Base-by-base conservation (phyloP, 2,329 filamentous ascomycete genomes). In the Neofusicoccum kwambonambiense region DNA sequence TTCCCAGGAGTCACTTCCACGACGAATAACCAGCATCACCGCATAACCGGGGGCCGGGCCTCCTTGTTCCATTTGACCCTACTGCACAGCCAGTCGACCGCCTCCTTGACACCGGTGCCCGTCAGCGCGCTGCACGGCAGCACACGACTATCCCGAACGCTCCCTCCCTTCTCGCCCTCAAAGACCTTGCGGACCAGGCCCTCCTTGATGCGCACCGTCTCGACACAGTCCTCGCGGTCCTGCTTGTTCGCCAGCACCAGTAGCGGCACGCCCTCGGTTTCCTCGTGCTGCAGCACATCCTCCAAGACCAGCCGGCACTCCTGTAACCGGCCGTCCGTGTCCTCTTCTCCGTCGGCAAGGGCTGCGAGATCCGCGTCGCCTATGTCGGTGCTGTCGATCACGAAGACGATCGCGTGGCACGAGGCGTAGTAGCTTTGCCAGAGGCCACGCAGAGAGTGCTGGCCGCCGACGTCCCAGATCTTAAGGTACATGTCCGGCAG, bases 31-130 rank as follows among this genome's bases (percentile, higher is more conserved):
- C n/a, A 37, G 31, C 31, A n/a, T 61, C 44, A 98, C 80, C 93
- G 86, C 93, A 97, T 97, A 61, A 96, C 89, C 1, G 95, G 95
- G 68, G 94, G 93, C 67, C 95, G 85, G 4, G 88, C 89, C 78
- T 97, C 94, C 80, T 95, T 97, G 76, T 98, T 98, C 92, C 95
- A 98, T 78, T 92, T 93, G 34, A 98, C 92, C 67, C 95, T 84
- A 70, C 89, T 94, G 74, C 92, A 88, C 66, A 99, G 83, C 95
- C 95, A 99, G 74, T 98, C 95, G n/a, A 99, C 90, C 0, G 95
- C 94, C 81, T 98, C 95, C 73, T 87, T 88, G 2, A 99, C 95
- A 2, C 95, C 95, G 13, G 84, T 85, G 58, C 81, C 91, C 5
- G 90, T 94, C 74, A 99, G 80, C n/a, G 95, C 95, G 75, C 91